Evolutionary conservation across 225 moss, liverwort and hornwort genomes (phyloP).

Genomic region (Anthoceros angustus): DNA sequence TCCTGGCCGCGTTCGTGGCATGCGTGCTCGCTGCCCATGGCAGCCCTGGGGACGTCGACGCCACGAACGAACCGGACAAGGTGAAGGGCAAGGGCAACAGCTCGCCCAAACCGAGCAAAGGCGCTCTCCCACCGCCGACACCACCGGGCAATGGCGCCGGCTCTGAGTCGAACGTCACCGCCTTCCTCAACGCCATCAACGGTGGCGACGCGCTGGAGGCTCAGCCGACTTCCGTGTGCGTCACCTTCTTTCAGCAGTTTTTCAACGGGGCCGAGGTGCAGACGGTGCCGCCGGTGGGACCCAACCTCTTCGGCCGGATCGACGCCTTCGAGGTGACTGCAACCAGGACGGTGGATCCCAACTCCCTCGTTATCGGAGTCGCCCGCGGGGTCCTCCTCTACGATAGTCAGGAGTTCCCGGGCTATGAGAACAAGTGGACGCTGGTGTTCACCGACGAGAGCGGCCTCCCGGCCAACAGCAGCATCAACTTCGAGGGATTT

Average conservation of each 20-base stretch:
- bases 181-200: too few species aligned
- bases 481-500: neutral
- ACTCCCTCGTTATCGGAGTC: neutral
- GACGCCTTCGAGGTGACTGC: neutral
- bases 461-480: neutral
- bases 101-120: too few species aligned
- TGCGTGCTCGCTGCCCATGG: too few species aligned
- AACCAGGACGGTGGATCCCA: neutral
- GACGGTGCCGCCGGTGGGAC: neutral
- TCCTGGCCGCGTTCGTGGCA: too few species aligned
- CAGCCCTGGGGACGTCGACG: too few species aligned
- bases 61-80: too few species aligned
- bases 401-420: neutral
- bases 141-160: too few species aligned
- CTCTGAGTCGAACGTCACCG: too few species aligned
- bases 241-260: neutral
- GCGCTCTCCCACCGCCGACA: too few species aligned
- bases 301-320: neutral
- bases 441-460: neutral
- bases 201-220: neutral
- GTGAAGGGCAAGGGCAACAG: too few species aligned
- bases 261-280: neutral
- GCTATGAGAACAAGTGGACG: neutral
- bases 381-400: neutral
- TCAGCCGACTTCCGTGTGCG: neutral